Base-by-base conservation (phyloP, 1,284 basidiomycete species). In the Fomitopsis betulina region DNA sequence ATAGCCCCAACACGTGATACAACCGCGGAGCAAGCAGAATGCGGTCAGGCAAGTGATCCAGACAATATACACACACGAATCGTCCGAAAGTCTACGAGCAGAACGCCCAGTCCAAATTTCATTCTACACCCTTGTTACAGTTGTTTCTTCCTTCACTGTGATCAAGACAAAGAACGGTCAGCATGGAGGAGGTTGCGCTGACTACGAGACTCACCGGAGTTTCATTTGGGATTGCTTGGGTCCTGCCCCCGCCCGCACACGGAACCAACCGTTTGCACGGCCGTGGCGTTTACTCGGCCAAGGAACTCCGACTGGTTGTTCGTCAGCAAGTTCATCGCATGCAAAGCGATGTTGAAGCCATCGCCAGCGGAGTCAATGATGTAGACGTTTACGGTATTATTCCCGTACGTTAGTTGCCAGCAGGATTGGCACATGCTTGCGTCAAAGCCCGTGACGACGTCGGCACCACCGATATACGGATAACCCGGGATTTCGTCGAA, bases 381-480 rank as follows among this genome's bases (percentile, higher is more conserved):
- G n/a, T 73, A 68, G 32, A 81, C 64, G 54, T 70, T 65, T 58
- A 81, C 70, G 45, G 62, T 61, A 27, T 62, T 70, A 25, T 70
- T 72, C 25, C 68, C 68, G 66, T 75, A 79, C 12, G 70, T 70
- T 53, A 82, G 67, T 58, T 73, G 38, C 74, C 78, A 80, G 70
- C 78, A 83, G 38, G 76, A 72, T 50, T 79, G 79, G 65, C 79
- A 81, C 30, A 67, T 62, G 10, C 67, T n/a, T 2, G 75, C 76
- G 68, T 76, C 72, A 69, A 71, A 82, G 2, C 73, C 74, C 13
- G 61, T 63, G 38, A 84, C 69, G 19, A 72, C 73, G 32, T 63
- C 65, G 3, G 72, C 74, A 21, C 77, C 81, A 19, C 80, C 82
- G 61, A 85, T 68, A 62, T 75, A 69, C 15, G 82, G 82, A 71